These are phyloP conservation scores for Sporothrix sp. DNA, from an alignment of 2,329 filamentous ascomycete species.

Conservation along the genomic window DNA sequence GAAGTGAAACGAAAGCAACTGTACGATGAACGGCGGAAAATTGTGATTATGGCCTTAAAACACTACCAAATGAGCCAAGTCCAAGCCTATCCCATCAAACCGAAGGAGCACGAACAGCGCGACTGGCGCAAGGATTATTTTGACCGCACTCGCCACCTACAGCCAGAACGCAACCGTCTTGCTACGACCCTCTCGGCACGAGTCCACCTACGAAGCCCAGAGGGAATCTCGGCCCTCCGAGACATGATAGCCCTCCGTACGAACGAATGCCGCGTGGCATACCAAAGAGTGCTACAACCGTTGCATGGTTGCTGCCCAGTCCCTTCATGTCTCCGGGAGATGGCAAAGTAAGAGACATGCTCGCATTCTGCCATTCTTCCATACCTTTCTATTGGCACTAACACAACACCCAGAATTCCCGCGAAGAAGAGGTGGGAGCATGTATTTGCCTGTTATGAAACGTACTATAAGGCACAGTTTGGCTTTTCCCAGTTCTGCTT, in stretches of 20 bases:
- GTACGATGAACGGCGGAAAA: constrained; percentile 5
- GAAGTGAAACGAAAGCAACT: background rate
- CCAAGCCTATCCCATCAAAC: background rate
- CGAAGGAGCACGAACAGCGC: background rate
- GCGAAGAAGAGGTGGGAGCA: background rate
- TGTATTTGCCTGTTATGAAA: background rate
- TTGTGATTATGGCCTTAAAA: background rate
- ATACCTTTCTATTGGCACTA: background rate
- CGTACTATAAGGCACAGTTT: background rate
- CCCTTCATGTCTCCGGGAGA: background rate
- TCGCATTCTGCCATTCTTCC: background rate
- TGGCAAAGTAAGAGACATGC: constrained; percentile 1
- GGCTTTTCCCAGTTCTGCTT: constrained; percentile 5
- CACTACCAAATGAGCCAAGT: background rate
- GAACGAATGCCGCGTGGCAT: background rate
- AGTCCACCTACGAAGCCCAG: background rate
- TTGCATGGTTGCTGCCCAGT: background rate
- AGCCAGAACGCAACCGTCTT: constrained; percentile 1
- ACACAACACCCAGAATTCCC: background rate
- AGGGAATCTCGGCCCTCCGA: background rate
- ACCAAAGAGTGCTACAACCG: background rate
- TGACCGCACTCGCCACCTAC: background rate
- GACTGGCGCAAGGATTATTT: constrained; percentile 1
- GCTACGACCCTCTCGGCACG: background rate
- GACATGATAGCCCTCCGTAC: background rate